Conservation (phyloP, 73 alveolate species). For the Paramecium caudatum region DNA sequence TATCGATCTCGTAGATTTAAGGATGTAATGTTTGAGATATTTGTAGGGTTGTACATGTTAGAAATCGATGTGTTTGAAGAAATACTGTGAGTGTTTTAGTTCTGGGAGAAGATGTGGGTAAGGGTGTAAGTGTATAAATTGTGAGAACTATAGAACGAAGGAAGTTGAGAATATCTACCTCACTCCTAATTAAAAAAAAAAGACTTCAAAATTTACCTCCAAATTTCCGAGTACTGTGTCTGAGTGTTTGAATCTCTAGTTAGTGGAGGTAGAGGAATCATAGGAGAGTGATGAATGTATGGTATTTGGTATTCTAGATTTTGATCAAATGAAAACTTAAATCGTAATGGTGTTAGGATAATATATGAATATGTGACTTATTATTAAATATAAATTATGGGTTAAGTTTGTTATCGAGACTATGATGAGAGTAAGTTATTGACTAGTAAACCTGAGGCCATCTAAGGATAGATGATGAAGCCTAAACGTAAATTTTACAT, state of each 20-base stretch:
- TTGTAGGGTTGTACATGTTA: conserved; percentile 74
- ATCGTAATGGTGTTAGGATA: conserved; percentile 18
- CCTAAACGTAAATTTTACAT: background rate
- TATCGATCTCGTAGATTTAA: background rate
- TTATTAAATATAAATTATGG: background rate
- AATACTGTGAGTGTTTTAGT: conserved; percentile 77
- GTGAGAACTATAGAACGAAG: background rate
- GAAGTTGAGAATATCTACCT: background rate
- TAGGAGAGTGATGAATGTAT: background rate
- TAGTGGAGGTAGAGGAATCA: conserved; percentile 13
- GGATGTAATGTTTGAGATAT: background rate
- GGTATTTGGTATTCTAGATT: background rate
- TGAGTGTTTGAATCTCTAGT: background rate
- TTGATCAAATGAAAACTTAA: background rate
- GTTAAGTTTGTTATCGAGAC: background rate
- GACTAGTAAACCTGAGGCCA: background rate
- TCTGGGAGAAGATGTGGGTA: conserved; percentile 69
- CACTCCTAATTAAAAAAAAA: conserved; percentile 36
- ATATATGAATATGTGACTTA: background rate
- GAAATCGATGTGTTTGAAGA: conserved; percentile 71
- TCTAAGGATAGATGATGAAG: conserved; percentile 5
- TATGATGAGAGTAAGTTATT: background rate
- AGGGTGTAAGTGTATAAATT: conserved; percentile 16
- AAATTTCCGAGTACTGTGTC: conserved; percentile 21
- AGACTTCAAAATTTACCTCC: conserved; percentile 19